Base-by-base conservation (phyloP, 1,284 basidiomycete species). In the Apiotrichum brassicae region DNA sequence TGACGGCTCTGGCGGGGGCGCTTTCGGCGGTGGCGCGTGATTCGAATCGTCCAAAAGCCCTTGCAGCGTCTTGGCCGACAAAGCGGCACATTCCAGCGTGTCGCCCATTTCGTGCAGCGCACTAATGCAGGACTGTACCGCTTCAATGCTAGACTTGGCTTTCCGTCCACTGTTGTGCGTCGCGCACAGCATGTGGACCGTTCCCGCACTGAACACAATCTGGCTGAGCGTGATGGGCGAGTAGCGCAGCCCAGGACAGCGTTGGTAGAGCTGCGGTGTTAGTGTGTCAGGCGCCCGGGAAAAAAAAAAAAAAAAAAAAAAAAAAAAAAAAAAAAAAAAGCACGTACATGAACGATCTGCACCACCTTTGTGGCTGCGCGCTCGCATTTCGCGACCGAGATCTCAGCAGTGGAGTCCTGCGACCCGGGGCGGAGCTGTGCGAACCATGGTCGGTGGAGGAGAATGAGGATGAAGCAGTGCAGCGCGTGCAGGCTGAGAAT, bases 201-300 rank as follows among this genome's bases (percentile, higher is more conserved):
- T 64, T 0, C 63, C 66, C 1, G 63, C 61, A 6, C 55, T 56
- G 46, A 66, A 68, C 16, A 56, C 53, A 20, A 66, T 57, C 36
- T 69, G 61, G 22, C 52, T 56, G 3, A 62, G 43, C 25, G 63
- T 58, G 32, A 64, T 59, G 7, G 62, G 61, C 16, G 54, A 59
- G 51, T 58, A 63, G 13, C 62, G 60, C n/a, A 69, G 46, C 1
- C 65, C 65, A 2, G 63, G 63, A 9, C 50, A 57, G 13, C 43
- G 45, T 24, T 59, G 50, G 47, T 55, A 62, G 12, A 63, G 43
- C 44, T 58, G 40, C 5, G 37, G 11, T 23, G 33, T 34, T 16
- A 34, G 28, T 8, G 28, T 8, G 28, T 7, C 8, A 30, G 28
- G 28, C 28, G 7, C 8, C 28, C 28, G 28, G 8, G 28, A 14